Evolutionary conservation across 352 stramenopile species (phyloP).

Genomic region (Phytophthora lateralis): DNA sequence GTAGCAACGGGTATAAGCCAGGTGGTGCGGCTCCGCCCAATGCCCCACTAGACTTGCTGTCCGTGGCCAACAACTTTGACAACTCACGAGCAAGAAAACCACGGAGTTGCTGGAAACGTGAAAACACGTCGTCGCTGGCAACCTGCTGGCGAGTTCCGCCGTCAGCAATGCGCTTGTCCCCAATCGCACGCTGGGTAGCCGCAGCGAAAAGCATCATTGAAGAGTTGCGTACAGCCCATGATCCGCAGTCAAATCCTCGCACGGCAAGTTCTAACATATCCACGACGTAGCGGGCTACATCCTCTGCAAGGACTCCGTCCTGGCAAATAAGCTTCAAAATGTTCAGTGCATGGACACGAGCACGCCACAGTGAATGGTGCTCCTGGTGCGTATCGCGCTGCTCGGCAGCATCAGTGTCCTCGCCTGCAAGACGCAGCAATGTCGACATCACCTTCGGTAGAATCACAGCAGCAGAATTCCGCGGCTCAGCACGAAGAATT

Average conservation of each 20-base stretch:
- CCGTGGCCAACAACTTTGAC: conserved; percentile 38
- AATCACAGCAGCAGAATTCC: conserved; percentile 79
- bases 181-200: conserved; percentile 76
- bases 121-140: conserved; percentile 78
- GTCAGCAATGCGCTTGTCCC: conserved; percentile 86
- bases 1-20: conserved; percentile 74
- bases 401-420: conserved; percentile 59
- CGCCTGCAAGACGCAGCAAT: conserved; percentile 64
- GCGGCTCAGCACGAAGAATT: conserved; percentile 85
- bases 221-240: conserved; percentile 91
- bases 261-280: conserved; percentile 85
- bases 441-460: conserved; percentile 75
- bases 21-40: conserved; percentile 47
- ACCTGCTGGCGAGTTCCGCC: conserved; percentile 65
- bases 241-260: conserved; percentile 82
- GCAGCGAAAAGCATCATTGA: conserved; percentile 93
- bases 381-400: conserved; percentile 40
- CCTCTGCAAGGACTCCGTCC: conserved; percentile 85
- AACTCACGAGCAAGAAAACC: conserved; percentile 66
- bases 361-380: conserved; percentile 71
- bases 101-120: conserved; percentile 73
- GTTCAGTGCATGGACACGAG: conserved; percentile 87
- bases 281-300: conserved; percentile 85
- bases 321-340: conserved; percentile 92
- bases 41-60: conserved; percentile 20